phyloP scores from a whole-genome alignment of 2,329 filamentous ascomycete species.

The Stylonectria norvegica region DNA sequence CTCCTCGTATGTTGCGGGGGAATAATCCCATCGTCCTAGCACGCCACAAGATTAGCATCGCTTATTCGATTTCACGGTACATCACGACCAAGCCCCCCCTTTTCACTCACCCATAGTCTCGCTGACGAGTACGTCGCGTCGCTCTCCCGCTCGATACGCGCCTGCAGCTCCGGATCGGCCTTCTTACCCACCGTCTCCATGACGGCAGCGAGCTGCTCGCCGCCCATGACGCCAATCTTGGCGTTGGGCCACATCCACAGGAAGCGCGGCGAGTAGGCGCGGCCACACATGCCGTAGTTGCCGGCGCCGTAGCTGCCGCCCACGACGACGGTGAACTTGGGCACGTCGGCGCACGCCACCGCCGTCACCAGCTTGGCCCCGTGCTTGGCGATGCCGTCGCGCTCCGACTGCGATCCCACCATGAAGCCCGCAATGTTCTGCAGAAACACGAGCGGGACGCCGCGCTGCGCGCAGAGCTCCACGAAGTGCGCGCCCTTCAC shows the following conservation, averaged over 20 bases:
- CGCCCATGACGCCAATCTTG: conserved; percentile 93
- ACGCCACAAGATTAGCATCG: conserved; percentile 2
- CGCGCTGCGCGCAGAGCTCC: conserved; percentile 85
- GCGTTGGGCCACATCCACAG: conserved; percentile 98
- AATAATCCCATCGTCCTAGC: conserved; percentile 72
- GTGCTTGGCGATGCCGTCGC: conserved; percentile 95
- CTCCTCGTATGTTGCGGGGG: conserved; percentile 71
- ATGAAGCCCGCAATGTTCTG: conserved; percentile 99
- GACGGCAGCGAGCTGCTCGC: conserved; percentile 84
- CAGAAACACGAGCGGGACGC: conserved; percentile 86
- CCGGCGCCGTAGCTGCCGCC: conserved; percentile 89
- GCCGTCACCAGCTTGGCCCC: conserved; percentile 95
- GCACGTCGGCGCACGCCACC: conserved; percentile 88
- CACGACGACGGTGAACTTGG: conserved; percentile 96
- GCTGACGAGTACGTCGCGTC: conserved; percentile 86
- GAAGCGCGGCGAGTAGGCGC: conserved; percentile 87
- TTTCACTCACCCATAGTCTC: conserved; percentile 71
- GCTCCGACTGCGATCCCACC: conserved; percentile 90
- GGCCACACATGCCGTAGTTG: conserved; percentile 98
- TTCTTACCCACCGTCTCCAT: conserved; percentile 92
- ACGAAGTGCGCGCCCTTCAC: conserved; percentile 97
- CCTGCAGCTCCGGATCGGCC: conserved; percentile 75
- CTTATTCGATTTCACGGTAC: background rate
- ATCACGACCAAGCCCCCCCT: conserved; percentile 13
- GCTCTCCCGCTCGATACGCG: conserved; percentile 84